phyloP scores from a whole-genome alignment of 176 grass and related monocot genomes.

The Bromus sterilis region DNA sequence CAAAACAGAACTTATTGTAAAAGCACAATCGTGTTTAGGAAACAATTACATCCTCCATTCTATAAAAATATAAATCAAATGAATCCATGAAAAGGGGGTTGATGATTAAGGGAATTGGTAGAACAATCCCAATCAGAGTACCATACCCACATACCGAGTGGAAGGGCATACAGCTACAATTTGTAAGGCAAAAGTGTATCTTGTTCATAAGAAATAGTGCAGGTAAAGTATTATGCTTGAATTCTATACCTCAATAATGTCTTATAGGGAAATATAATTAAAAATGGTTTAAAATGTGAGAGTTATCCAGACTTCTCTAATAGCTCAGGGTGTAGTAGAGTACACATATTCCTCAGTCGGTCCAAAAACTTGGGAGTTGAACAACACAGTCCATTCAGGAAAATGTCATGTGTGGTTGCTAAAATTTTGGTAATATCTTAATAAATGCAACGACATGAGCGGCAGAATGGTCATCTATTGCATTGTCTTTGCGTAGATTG shows the following conservation, averaged over 20 bases:
- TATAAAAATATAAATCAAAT: neutral
- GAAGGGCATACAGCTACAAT: neutral
- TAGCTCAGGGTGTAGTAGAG: neutral
- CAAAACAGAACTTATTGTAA: neutral
- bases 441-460: neutral
- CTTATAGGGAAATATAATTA: neutral
- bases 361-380: constrained; percentile 9
- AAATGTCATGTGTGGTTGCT: neutral
- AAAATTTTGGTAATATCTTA: neutral
- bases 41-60: neutral
- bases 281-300: neutral
- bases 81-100: neutral
- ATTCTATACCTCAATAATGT: neutral
- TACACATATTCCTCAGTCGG: neutral
- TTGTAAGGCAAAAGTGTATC: neutral
- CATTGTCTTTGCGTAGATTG: neutral
- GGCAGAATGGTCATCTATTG: neutral
- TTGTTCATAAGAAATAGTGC: neutral
- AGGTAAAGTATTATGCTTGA: neutral
- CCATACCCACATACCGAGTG: neutral
- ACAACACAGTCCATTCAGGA: neutral
- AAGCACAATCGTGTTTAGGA: neutral
- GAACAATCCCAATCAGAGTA: neutral
- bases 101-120: neutral
- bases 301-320: neutral